phyloP scores from a whole-genome alignment of 805 yeast genomes.

The Wickerhamomyces canadensis region DNA sequence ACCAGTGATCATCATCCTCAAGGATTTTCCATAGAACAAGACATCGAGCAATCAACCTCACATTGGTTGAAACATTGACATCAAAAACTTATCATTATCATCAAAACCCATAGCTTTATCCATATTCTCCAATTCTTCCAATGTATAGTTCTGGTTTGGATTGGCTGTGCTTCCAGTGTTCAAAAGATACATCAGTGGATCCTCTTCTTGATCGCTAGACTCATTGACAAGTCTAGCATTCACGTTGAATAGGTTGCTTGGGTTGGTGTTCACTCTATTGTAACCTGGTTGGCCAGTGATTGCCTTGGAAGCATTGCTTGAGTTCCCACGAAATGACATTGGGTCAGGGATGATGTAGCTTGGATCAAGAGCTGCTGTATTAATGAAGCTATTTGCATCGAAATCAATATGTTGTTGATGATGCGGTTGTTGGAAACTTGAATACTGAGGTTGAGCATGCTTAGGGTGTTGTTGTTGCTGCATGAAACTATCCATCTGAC shows the following conservation, averaged over 20 bases:
- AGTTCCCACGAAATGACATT: no score
- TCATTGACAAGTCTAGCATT: background rate
- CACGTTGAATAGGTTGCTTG: background rate
- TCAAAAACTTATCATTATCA: conserved; percentile 19
- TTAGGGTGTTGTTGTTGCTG: no score
- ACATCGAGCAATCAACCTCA: conserved; percentile 2
- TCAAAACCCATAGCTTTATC: conserved; percentile 26
- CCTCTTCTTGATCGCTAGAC: conserved; percentile 11
- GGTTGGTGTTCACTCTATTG: no score
- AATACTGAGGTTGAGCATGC: no score
- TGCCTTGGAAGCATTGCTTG: no score
- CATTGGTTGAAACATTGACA: conserved; percentile 21
- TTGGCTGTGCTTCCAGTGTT: conserved; percentile 11
- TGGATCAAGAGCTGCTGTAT: no score
- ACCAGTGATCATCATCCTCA: no score
- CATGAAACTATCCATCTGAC: no score
- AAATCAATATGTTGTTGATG: no score
- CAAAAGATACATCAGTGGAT: conserved; percentile 18
- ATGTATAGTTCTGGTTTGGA: conserved; percentile 11
- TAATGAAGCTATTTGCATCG: no score
- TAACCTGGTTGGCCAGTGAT: conserved; percentile 1
- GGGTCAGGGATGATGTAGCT: no score
- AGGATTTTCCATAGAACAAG: background rate
- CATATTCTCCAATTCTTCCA: conserved; percentile 23
- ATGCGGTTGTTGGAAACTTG: no score